Percentiles rank a stretch among this genome's conserved stretches.
Conservation (phyloP, 2,329 filamentous ascomycete species). For the Eurotiales sp. region DNA sequence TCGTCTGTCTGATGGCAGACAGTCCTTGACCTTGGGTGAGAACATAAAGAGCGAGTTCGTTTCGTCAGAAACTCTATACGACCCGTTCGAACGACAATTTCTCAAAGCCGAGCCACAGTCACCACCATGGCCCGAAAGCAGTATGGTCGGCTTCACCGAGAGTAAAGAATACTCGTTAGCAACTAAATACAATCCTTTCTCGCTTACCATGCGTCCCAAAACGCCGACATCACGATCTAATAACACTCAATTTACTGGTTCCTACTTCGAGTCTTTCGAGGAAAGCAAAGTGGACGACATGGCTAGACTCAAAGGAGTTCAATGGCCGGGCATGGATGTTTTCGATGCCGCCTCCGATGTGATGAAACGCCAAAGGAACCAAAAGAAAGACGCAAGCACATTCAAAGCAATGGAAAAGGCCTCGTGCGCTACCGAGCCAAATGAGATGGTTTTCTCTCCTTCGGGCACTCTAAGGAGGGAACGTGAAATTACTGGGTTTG, state of each 20-base stretch:
- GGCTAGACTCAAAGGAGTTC: constrained; percentile 43
- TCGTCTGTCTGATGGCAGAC: constrained; percentile 8
- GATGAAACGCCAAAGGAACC: constrained; percentile 48
- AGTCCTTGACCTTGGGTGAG: not conserved
- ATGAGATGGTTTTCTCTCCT: constrained; percentile 46
- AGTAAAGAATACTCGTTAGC: not conserved
- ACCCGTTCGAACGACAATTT: not conserved
- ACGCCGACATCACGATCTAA: constrained; percentile 13
- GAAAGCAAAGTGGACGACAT: constrained; percentile 35
- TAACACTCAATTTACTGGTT: constrained; percentile 20
- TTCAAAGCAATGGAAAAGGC: constrained; percentile 45
- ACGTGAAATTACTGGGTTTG: constrained; percentile 46
- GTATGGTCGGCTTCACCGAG: not conserved
- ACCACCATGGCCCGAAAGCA: not conserved
- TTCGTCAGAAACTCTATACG: not conserved
- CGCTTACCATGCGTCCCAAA: not conserved
- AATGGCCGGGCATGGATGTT: constrained; percentile 51
- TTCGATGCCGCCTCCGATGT: constrained; percentile 50
- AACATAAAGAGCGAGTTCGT: not conserved
- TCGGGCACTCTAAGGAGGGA: constrained; percentile 40
- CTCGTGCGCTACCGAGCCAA: constrained; percentile 43
- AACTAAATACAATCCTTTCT: not conserved
- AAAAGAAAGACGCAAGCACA: constrained; percentile 47
- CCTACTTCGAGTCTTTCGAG: constrained; percentile 21
- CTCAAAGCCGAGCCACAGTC: constrained; percentile 6